Base-by-base conservation (phyloP, 148 eudicot genomes). In the Camellia sinensis region DNA sequence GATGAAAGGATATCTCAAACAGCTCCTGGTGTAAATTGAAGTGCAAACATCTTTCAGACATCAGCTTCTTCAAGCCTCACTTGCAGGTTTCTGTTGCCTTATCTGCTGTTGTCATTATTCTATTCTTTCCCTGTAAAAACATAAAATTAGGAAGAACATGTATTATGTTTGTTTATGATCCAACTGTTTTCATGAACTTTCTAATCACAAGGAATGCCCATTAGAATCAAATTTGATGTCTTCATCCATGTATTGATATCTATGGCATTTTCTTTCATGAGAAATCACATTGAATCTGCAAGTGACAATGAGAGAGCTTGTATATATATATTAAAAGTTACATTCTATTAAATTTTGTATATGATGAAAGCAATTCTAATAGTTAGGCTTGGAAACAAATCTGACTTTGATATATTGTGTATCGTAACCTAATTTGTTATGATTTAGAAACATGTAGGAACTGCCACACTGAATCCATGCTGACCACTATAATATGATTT, bases 1-100 rank as follows among this genome's bases (percentile, higher is more conserved):
- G 98, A 93, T 22, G 94, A 95, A 69, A 86, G 89, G 87, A 88
- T 91, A 63, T 69, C 89, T 53, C 82, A 89, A 72, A 83, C 81
- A 66, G 82, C 91, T 21, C 83, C 83, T 43, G 50, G 67, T 53
- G 75, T 78, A 19, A 85, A 84, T 29, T 86, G 87, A 88, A 64
- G 78, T 72, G 17, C 29, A 67, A 72, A 75, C 13, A 10, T 52
- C 53, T 40, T 29, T 67, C 11, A 4, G 61, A 67, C 3, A 18
- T 52, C 62, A 37, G 59, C 63, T 70, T 40, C 60, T 78, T 52
- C 74, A 54, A 52, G 45, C 12, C 67, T 53, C 73, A 54, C 52
- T 63, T 64, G 44, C 66, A 19, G 81, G 67, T 74, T 46, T 77
- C 66, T 73, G 50, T 12, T 74, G 50, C 57, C 15, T 53, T 50